Percentiles rank a stretch among this genome's conserved stretches.
Conservation (phyloP, 1,284 basidiomycete species). For the Cutaneotrichosporon sp. region DNA sequence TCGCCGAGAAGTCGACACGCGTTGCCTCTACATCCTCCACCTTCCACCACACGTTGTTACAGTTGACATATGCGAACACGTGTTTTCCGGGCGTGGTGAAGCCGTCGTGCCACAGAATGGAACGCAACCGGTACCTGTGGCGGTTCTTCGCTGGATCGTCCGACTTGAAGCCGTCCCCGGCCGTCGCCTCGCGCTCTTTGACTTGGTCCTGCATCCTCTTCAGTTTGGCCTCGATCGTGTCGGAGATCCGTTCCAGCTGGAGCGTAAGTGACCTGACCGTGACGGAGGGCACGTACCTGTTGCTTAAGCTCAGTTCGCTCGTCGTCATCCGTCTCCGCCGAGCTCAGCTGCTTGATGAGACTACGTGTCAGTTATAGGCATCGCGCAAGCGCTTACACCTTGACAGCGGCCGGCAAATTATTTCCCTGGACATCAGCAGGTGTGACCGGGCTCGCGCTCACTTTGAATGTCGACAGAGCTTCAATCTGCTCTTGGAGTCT, state of each 20-base stretch:
- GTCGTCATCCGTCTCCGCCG: slow-evolving; percentile 17
- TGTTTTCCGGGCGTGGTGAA: slow-evolving; percentile 31
- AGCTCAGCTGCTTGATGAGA: neutral
- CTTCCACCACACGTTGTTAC: slow-evolving; percentile 37
- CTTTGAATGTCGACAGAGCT: slow-evolving; percentile 26
- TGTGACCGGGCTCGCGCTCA: slow-evolving; percentile 4
- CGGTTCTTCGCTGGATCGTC: slow-evolving; percentile 29
- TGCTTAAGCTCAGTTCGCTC: slow-evolving; percentile 25
- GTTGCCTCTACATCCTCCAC: slow-evolving; percentile 31
- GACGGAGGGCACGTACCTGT: slow-evolving; percentile 23
- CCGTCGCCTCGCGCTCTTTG: slow-evolving; percentile 18
- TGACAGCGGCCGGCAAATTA: slow-evolving; percentile 9
- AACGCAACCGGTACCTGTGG: slow-evolving; percentile 32
- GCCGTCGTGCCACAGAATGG: slow-evolving; percentile 40
- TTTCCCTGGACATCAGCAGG: slow-evolving; percentile 7
- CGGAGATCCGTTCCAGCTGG: slow-evolving; percentile 10
- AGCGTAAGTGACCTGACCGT: neutral
- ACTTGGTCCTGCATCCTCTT: slow-evolving; percentile 24
- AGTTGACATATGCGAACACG: slow-evolving; percentile 33
- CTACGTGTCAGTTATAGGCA: neutral
- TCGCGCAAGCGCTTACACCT: neutral
- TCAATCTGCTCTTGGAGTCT: slow-evolving; percentile 33
- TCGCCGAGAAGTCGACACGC: slow-evolving; percentile 28
- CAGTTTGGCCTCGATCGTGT: slow-evolving; percentile 20
- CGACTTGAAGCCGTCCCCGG: slow-evolving; percentile 28